Percentiles rank a stretch among this genome's conserved stretches.
Evolutionary conservation across 257 asterid species (phyloP).

Genomic region (Fraxinus anomala): DNA sequence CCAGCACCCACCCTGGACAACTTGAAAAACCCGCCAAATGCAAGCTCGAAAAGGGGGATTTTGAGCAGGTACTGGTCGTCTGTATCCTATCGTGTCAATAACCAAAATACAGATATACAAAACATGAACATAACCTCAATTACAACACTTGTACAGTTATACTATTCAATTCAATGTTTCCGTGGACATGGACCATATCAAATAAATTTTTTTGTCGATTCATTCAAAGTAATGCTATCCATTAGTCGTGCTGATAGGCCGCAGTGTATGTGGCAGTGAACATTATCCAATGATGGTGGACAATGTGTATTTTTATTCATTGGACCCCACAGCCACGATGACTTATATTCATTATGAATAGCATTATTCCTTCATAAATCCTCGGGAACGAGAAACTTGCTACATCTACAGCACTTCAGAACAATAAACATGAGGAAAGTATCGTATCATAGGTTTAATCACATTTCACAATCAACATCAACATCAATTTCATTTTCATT

Average conservation of each 20-base stretch:
- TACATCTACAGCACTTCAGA: not conserved
- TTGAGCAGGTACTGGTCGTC: not conserved
- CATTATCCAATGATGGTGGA: no score
- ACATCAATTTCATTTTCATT: constrained; percentile 18
- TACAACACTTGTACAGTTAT: not conserved
- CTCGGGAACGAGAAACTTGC: not conserved
- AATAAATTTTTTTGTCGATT: no score
- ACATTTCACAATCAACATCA: constrained; percentile 4
- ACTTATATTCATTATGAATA: no score
- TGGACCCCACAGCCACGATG: no score
- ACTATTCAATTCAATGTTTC: no score
- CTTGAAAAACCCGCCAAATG: not conserved
- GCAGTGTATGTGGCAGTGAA: no score
- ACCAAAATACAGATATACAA: not conserved
- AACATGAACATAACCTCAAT: not conserved
- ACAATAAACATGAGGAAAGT: not conserved
- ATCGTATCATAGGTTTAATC: not conserved
- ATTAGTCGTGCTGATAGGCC: no score
- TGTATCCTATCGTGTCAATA: not conserved
- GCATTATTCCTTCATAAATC: not conserved
- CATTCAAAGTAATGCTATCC: no score
- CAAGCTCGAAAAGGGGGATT: not conserved
- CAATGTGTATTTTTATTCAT: no score
- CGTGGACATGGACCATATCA: no score
- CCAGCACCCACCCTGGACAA: not conserved